phyloP scores from a whole-genome alignment of 2,329 filamentous ascomycete genomes.

The Alternaria arborescens region DNA sequence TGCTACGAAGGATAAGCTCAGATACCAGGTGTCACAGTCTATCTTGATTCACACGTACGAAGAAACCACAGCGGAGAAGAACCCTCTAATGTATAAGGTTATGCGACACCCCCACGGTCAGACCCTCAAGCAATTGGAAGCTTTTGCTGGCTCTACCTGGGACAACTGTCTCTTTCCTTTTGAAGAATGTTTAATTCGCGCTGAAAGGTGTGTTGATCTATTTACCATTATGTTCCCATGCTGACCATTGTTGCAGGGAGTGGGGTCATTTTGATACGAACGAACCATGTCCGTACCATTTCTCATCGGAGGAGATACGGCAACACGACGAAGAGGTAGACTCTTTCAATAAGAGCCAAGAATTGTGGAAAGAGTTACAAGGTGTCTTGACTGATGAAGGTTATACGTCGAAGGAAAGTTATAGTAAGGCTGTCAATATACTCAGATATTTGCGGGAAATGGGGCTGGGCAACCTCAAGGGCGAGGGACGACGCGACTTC shows the following conservation, averaged over 20 bases:
- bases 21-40: conserved; percentile 38
- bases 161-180: conserved; percentile 35
- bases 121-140: conserved; percentile 39
- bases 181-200: conserved; percentile 33
- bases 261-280: conserved; percentile 31
- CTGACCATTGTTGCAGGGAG: conserved; percentile 30
- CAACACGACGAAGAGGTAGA: conserved; percentile 33
- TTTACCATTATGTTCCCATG: conserved; percentile 4
- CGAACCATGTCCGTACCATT: conserved; percentile 38
- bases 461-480: conserved; percentile 17
- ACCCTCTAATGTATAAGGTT: conserved; percentile 36
- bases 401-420: conserved; percentile 33
- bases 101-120: conserved; percentile 35
- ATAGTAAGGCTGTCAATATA: conserved; percentile 25
- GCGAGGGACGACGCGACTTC: conserved; percentile 23
- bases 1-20: conserved; percentile 27
- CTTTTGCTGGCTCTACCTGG: conserved; percentile 39
- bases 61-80: conserved; percentile 30
- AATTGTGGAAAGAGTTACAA: conserved; percentile 32
- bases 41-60: conserved; percentile 35
- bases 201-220: conserved; percentile 31
- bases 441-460: conserved; percentile 26
- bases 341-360: conserved; percentile 35
- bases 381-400: conserved; percentile 36
- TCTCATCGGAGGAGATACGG: conserved; percentile 32